Percentiles rank a stretch among this genome's conserved stretches.
phyloP scores from a whole-genome alignment of 179 eudicot genomes.

The Amaranthus tricolor region DNA sequence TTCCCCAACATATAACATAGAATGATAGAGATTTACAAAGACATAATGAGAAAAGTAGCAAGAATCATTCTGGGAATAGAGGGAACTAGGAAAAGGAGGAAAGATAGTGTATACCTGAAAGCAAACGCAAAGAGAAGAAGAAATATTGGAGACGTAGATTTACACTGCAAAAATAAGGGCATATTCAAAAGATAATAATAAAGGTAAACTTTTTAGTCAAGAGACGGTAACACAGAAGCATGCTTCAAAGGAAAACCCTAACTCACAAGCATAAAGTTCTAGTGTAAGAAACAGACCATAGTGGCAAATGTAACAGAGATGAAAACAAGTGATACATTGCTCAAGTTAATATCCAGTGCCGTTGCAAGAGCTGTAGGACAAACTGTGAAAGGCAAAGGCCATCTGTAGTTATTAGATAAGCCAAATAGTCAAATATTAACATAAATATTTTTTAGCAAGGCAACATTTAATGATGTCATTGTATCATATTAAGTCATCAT shows the following conservation, averaged over 20 bases:
- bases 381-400: constrained; percentile 90
- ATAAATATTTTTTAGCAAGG: constrained; percentile 1
- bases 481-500: constrained; percentile 5
- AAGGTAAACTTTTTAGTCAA: not conserved
- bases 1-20: not conserved
- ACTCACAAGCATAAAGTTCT: constrained; percentile 15
- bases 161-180: constrained; percentile 66
- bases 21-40: not conserved
- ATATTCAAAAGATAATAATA: not conserved
- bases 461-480: not conserved
- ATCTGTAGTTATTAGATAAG: constrained; percentile 74
- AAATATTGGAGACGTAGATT: constrained; percentile 95
- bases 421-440: constrained; percentile 36
- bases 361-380: constrained; percentile 95
- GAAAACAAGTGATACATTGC: constrained; percentile 98
- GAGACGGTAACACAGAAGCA: not conserved
- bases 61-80: not conserved
- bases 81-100: constrained; percentile 2
- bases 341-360: constrained; percentile 87
- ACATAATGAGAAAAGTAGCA: not conserved
- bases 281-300: constrained; percentile 59
- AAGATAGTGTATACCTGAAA: constrained; percentile 57
- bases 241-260: constrained; percentile 7
- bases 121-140: constrained; percentile 96
- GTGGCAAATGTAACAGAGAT: constrained; percentile 98